Base-by-base conservation (phyloP, 2,329 filamentous ascomycete species). In the Biscogniauxia marginata region DNA sequence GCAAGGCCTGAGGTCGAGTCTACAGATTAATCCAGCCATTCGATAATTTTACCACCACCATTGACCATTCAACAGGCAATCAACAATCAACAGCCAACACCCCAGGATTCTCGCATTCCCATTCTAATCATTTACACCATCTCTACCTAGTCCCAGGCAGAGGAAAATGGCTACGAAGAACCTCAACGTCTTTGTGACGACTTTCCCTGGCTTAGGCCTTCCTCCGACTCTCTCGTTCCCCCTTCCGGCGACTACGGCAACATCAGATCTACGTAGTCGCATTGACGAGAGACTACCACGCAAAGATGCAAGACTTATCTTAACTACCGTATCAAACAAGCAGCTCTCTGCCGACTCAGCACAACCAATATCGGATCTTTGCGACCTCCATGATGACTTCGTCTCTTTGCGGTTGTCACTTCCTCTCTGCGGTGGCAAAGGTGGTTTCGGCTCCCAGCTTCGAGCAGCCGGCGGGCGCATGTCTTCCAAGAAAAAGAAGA, bases 401-500 rank as follows among this genome's bases (percentile, higher is more conserved):
- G 80, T 99, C 16, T 88, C 92, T 0, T 82, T 99, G 3, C 90
- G 92, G 53, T 84, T 99, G 24, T 88, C 86, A 6, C 79, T 88
- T 1, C 89, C 89, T 5, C 77, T 97, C 43, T 90, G 88, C 65
- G 95, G 96, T 77, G 96, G 96, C 71, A 99, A 99, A 72, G 95
- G 95, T 74, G 95, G 95, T 68, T 99, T 99, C 71, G 95, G 95
- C 53, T 98, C 93, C 1, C 96, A 99, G 73, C 86, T 99, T 39
- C 91, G 96, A 70, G 95, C 96, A 0, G 95, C 95, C 3, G 95
- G 96, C 70, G 95, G 96, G 44, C 93, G 96, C 77, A 99, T 99
- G 95, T 96, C 92, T 2, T 93, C 90, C n/a, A 84, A 84, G 67
- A 96, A 96, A 78, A 95, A 93, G 80, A 88, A 88, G 68, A 88